Evolutionary conservation across 2,329 filamentous ascomycete genomes (phyloP), one percentile per base, ranked within the genome.

Genomic region (Alternaria sp.): DNA sequence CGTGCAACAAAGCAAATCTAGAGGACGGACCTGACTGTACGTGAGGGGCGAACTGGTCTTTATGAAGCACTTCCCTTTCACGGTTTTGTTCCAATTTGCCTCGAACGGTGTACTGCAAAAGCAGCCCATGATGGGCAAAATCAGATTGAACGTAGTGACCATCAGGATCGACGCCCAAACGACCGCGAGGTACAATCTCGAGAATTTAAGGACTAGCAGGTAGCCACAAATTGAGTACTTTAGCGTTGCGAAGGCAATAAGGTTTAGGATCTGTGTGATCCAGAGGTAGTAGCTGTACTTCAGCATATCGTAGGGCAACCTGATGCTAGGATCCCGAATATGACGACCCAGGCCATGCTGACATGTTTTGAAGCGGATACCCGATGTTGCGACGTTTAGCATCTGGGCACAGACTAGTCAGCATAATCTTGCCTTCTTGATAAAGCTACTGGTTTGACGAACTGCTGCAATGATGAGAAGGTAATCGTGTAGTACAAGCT

Each of bases 211-310:
- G 2, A 62, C 68, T 7, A 77, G 51, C 6, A 76, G 65, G 46
- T 74, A 77, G 10, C 69, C 66, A 56, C 72, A 76, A 21, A 77
- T 76, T 5, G 74, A 76, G 43, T 58, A 67, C 44, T 75, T 73
- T 18, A 77, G 61, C 10, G 72, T 57, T 6, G 64, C 65, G 18
- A 77, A 61, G 10, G 64, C 73, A n/a, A 72, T 61, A n/a, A 75
- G 49, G 46, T 76, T 77, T 57, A 72, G 55, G 25, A 74, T 51
- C 28, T 75, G 68, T 5, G 60, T 64, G 15, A 74, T 58, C 63
- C 61, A 75, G 7, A 73, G 47, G 59, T 66, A 69, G 51, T 73
- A 72, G 25, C 58, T 70, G 58, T 75, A 75, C 2, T 61, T 11
- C 4, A 61, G 6, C 9, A 74, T 45, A 20, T 72, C 67, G 11